Evolutionary conservation across 345 rosid species (phyloP).

Genomic region (Sisymbrium irio): DNA sequence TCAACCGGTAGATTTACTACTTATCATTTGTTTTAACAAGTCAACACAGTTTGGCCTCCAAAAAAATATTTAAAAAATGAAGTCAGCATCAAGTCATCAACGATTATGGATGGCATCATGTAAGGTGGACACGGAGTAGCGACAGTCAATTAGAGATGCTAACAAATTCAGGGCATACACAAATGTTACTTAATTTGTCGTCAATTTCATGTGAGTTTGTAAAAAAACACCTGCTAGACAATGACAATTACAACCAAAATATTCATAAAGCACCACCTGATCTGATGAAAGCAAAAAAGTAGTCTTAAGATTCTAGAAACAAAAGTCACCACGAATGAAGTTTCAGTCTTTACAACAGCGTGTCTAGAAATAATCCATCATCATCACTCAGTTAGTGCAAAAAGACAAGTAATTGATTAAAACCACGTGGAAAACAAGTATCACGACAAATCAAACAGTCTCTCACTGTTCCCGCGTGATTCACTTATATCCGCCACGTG

Average conservation of each 20-base stretch:
- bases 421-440: slow-evolving; percentile 35
- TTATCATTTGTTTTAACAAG: too few species aligned
- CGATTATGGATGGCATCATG: not conserved
- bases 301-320: slow-evolving; percentile 3
- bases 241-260: not conserved
- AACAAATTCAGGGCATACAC: not conserved
- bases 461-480: slow-evolving; percentile 21
- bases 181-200: not conserved
- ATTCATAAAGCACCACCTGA: not conserved
- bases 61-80: not conserved
- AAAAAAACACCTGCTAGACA: not conserved
- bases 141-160: not conserved
- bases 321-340: not conserved
- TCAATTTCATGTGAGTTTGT: not conserved
- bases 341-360: not conserved
- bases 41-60: too few species aligned
- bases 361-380: not conserved
- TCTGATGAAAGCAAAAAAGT: not conserved
- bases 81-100: not conserved
- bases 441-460: not conserved
- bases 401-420: not conserved
- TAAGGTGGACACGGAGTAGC: not conserved
- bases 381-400: not conserved
- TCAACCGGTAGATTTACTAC: not conserved
- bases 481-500: slow-evolving; percentile 12